Evolutionary conservation across 2,329 filamentous ascomycete genomes (phyloP), one percentile per base, ranked within the genome.

Genomic region (Cyclaneusma minus): DNA sequence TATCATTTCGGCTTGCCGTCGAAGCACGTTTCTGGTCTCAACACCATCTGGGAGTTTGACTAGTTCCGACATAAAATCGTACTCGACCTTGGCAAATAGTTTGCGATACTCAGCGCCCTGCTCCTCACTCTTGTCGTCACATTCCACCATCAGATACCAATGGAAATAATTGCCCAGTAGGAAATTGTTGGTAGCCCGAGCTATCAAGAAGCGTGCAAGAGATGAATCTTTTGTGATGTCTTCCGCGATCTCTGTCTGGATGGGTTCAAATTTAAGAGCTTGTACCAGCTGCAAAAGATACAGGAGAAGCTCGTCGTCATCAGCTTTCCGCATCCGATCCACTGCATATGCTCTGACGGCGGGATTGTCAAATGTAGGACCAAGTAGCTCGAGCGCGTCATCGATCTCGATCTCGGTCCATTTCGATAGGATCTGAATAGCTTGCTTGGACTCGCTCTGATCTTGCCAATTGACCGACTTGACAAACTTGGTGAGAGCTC

Each of bases 91-190:
- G 15, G 81, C 77, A 50, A 93, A 98, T 11, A 95, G 71, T 35
- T 81, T 80, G 23, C 81, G 77, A 44, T 87, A 78, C 30, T 75
- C 71, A 4, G 69, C 61, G 13, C 72, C 65, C 40, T 85, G 81
- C 22, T 83, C 77, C 3, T 72, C 70, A 37, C 78, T 84, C 32
- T 43, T 42, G 21, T 64, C 60, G 47, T 94, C 87, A 39, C 85
- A 91, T 53, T 98, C 91, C 2, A 98, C 89, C 74, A 94, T 94
- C 3, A 98, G 63, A 50, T 95, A 98, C 89, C 89, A 98, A 49
- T 94, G 82, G 28, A 98, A 70, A 52, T 91, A 93, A 47, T 92
- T 98, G 16, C 87, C 89, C 2, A 98, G 64, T 32, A 79, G 76
- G 43, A 94, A 81, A 44, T 92, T 95, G 34, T 76, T 72, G 9